phyloP scores from a whole-genome alignment of 805 yeast genomes.

The Blastobotrys attinorum region DNA sequence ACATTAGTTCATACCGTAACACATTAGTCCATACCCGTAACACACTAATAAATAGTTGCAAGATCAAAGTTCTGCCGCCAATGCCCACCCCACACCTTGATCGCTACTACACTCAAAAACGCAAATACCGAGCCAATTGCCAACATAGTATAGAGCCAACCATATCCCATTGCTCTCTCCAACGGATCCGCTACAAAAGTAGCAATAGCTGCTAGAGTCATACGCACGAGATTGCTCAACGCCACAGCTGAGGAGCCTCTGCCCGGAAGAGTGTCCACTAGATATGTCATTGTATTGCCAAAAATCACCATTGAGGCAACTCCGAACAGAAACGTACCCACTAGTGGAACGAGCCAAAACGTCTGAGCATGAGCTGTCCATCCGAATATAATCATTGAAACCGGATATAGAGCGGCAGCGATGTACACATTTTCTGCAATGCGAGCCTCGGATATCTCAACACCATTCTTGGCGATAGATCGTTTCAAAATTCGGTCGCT shows the following conservation, averaged over 20 bases:
- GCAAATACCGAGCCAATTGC: conserved; percentile 36
- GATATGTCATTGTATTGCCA: conserved; percentile 71
- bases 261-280: conserved; percentile 81
- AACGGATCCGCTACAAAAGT: conserved; percentile 71
- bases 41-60: conserved; percentile 29
- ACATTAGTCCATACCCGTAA: background rate
- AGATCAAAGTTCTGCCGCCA: conserved; percentile 38
- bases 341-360: conserved; percentile 71
- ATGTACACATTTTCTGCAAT: conserved; percentile 63
- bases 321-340: conserved; percentile 78
- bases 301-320: conserved; percentile 77
- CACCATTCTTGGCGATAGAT: conserved; percentile 49
- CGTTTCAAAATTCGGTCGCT: conserved; percentile 53
- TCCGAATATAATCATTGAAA: conserved; percentile 65
- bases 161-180: conserved; percentile 57
- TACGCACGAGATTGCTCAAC: conserved; percentile 65
- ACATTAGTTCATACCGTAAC: no score
- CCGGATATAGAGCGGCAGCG: conserved; percentile 57
- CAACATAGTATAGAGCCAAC: conserved; percentile 59
- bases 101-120: conserved; percentile 15
- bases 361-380: conserved; percentile 65
- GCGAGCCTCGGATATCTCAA: conserved; percentile 70
- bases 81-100: conserved; percentile 34
- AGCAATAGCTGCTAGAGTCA: conserved; percentile 65
- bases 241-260: conserved; percentile 88